Evolutionary conservation across 2,329 filamentous ascomycete genomes (phyloP), one percentile per base, ranked within the genome.

Genomic region (Fusarium succisae): DNA sequence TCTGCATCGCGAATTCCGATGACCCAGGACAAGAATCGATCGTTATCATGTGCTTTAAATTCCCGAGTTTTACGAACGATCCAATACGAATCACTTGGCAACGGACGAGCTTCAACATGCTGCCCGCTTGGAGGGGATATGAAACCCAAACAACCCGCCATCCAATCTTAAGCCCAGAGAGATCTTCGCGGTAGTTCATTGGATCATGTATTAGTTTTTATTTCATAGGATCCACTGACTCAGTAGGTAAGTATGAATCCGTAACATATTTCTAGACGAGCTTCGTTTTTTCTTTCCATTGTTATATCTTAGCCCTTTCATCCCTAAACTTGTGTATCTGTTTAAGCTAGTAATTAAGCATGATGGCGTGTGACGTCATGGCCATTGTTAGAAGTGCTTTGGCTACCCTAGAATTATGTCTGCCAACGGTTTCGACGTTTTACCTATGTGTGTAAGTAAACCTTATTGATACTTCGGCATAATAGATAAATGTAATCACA

Each of bases 91-190:
- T 44, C 35, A 20, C 47, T 56, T 47, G 18, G 14, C 41, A 58
- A 22, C 20, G 53, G n/a, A 35, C 30, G 48, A 44, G 28, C 24
- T 37, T 32, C 30, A 28, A 30, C 26, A 12, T n/a, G 32, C 43
- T 38, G 24, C 20, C n/a, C 51, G 20, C 24, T 17, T n/a, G 22
- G 53, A 66, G 50, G 53, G 50, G 51, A 64, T 39, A 55, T 74
- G 74, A 74, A 78, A 77, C 66, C 58, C 45, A 26, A 47, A 35
- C 44, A 72, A 45, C 55, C 72, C 76, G 72, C 67, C 63, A 56
- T 70, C 65, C 51, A 77, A 77, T 77, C 51, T 77, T 72, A 66
- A 65, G 51, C 30, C 39, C 48, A 50, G 47, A 43, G 55, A 60
- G 61, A 73, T 66, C 53, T 72, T 69, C 58, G 35, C 20, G 35